Evolutionary conservation across 768 basidiomycete genomes (phyloP), one percentile per base, ranked within the genome.

Genomic region (Imleria badia): DNA sequence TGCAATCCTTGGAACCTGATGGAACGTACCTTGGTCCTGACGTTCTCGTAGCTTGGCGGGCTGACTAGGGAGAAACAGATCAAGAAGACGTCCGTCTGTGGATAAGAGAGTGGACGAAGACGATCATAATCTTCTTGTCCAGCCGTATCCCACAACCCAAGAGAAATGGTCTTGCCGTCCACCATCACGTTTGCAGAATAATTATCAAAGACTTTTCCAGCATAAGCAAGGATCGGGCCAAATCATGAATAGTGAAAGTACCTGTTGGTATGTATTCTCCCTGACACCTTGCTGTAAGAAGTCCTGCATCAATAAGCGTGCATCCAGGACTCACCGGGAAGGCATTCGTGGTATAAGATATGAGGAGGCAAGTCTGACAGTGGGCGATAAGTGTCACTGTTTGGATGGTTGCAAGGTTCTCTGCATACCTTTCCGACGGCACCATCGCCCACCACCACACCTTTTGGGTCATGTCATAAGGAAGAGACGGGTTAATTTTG

Each of bases 121-220:
- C 97, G 89, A 76, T 96, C 94, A 71, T 96, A 99, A 78, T 99
- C 96, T 74, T 99, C 97, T 76, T 99, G 97, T 62, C 97, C 97
- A 34, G 97, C 97, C n/a, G 97, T 99, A 82, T 99, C 97, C 97
- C 97, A 99, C 52, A 99, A 79, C 46, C 96, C 96, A 52, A 98
- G 85, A 56, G 94, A 97, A 68, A 98, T 95, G 48, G 97, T 97
- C 80, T 96, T 95, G 63, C 94, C 93, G 66, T 99, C 97, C 44
- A 99, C 97, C 87, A 98, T 94, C 51, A 99, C 95, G 75, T 95
- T 96, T 56, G 94, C 94, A 51, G 92, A 94, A 70, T 97, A 98
- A 78, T 98, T 98, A 77, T 98, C 97, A 72, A 98, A 99, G 38
- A 99, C 97, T 88, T 69, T 48, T 45, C 42, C 33, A 54, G 31